These are phyloP conservation scores for Syzygium aromaticum DNA, from an alignment of 345 rosid genomes.

Conservation along the genomic window DNA sequence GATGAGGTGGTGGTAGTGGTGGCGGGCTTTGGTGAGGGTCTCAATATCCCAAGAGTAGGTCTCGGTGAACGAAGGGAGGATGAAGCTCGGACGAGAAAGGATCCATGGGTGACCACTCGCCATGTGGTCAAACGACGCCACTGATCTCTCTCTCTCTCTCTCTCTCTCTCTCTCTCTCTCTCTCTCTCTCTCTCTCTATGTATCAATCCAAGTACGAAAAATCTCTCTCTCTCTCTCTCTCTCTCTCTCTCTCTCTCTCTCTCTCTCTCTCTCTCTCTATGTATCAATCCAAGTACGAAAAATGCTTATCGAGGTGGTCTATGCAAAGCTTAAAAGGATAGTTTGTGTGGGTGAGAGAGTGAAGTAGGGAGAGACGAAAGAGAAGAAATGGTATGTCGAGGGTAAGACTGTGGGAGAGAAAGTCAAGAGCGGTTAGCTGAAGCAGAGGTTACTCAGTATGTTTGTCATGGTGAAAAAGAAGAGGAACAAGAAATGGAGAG, in stretches of 20 bases:
- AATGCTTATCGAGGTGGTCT: background rate
- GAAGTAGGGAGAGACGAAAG: background rate
- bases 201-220: too few species aligned
- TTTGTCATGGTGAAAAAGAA: background rate
- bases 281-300: background rate
- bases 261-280: background rate
- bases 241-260: background rate
- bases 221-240: too few species aligned
- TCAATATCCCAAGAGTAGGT: conserved; percentile 6
- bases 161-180: background rate
- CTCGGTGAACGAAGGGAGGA: conserved; percentile 33
- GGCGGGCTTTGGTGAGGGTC: too few species aligned
- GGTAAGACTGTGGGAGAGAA: background rate
- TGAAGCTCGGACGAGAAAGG: conserved; percentile 8
- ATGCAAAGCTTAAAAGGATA: background rate
- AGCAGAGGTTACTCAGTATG: background rate
- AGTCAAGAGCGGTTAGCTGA: background rate
- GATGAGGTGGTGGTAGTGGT: too few species aligned
- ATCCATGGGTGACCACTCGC: conserved; percentile 20
- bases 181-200: background rate
- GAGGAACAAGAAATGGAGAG: background rate
- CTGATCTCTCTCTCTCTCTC: background rate
- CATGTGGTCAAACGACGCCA: conserved; percentile 9
- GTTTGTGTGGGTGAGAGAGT: background rate
- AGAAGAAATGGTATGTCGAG: background rate